Conservation (phyloP, 768 basidiomycete species). For the Coprinopsis sp. region DNA sequence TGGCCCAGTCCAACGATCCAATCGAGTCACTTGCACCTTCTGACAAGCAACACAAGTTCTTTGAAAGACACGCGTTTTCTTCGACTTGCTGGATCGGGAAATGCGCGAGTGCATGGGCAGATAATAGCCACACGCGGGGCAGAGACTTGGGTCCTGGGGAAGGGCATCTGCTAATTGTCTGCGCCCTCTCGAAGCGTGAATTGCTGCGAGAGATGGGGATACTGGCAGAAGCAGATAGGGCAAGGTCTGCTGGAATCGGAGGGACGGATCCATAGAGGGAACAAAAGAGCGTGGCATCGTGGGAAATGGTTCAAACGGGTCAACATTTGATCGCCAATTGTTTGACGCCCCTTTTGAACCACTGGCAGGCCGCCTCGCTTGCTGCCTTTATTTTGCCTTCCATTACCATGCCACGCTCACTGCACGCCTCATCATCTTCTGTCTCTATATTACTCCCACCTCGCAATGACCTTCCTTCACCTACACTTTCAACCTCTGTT, state of each 20-base stretch:
- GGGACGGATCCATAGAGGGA: slow-evolving; percentile 30
- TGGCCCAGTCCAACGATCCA: slow-evolving; percentile 10
- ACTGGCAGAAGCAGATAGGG: slow-evolving; percentile 44
- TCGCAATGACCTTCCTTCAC: slow-evolving; percentile 18
- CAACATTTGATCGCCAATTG: background rate
- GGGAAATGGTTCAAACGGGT: slow-evolving; percentile 14
- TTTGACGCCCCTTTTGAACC: slow-evolving; percentile 7
- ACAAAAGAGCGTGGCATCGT: slow-evolving; percentile 10
- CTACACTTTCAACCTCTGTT: slow-evolving; percentile 17
- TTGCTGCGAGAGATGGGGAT: slow-evolving; percentile 57
- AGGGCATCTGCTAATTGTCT: slow-evolving; percentile 3
- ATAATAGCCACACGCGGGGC: slow-evolving; percentile 51
- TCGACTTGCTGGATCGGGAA: slow-evolving; percentile 7
- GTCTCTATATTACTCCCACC: slow-evolving; percentile 13
- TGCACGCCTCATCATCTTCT: slow-evolving; percentile 18
- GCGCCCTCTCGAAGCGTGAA: slow-evolving; percentile 35
- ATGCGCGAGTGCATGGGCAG: slow-evolving; percentile 24
- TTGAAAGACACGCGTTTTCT: slow-evolving; percentile 14
- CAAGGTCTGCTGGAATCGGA: slow-evolving; percentile 46
- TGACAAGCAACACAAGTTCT: slow-evolving; percentile 30
- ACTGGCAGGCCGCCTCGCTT: slow-evolving; percentile 12
- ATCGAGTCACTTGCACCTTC: slow-evolving; percentile 14
- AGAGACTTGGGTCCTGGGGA: slow-evolving; percentile 28
- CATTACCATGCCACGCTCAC: slow-evolving; percentile 27
- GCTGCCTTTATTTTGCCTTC: slow-evolving; percentile 18